Percentiles rank a stretch among this genome's conserved stretches.
phyloP scores from a whole-genome alignment of 2,329 filamentous ascomycete species.

The Curvularia lunata region DNA sequence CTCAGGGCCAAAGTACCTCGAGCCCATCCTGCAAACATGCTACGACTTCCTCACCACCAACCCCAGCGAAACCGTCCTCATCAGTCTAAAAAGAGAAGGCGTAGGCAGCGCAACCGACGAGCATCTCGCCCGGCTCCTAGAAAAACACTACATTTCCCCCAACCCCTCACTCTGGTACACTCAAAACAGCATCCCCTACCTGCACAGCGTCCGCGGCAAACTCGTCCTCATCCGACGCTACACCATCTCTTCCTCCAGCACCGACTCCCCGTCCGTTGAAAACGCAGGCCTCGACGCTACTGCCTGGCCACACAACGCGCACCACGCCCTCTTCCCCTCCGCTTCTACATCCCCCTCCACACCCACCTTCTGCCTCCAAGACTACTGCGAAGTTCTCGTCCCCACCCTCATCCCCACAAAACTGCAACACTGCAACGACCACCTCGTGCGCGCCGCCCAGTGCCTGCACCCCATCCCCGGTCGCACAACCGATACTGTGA shows the following conservation, averaged over 20 bases:
- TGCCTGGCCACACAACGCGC: conserved; percentile 87
- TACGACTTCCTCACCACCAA: conserved; percentile 78
- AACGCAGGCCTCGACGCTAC: conserved; percentile 62
- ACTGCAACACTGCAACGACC: conserved; percentile 73
- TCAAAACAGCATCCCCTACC: conserved; percentile 71
- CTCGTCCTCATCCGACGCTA: conserved; percentile 87
- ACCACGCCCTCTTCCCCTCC: conserved; percentile 72
- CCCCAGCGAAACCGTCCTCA: conserved; percentile 80
- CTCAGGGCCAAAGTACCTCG: conserved; percentile 79
- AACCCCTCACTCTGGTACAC: conserved; percentile 75
- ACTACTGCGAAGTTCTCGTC: conserved; percentile 89
- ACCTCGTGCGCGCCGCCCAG: conserved; percentile 71
- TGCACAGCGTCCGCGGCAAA: conserved; percentile 80
- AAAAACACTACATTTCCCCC: conserved; percentile 70
- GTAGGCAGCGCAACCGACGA: conserved; percentile 79
- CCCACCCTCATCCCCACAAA: conserved; percentile 80
- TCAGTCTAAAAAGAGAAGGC: conserved; percentile 92
- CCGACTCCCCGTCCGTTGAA: background rate
- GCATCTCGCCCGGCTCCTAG: conserved; percentile 76
- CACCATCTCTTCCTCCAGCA: conserved; percentile 51
- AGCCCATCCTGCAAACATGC: conserved; percentile 71
- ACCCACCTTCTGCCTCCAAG: conserved; percentile 75
- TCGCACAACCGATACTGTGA: conserved; percentile 46
- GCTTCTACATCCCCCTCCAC: background rate
- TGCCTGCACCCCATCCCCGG: conserved; percentile 49